These are phyloP conservation scores for Paramyrothecium sp. DNA, from an alignment of 2,329 filamentous ascomycete genomes.

Conservation along the genomic window DNA sequence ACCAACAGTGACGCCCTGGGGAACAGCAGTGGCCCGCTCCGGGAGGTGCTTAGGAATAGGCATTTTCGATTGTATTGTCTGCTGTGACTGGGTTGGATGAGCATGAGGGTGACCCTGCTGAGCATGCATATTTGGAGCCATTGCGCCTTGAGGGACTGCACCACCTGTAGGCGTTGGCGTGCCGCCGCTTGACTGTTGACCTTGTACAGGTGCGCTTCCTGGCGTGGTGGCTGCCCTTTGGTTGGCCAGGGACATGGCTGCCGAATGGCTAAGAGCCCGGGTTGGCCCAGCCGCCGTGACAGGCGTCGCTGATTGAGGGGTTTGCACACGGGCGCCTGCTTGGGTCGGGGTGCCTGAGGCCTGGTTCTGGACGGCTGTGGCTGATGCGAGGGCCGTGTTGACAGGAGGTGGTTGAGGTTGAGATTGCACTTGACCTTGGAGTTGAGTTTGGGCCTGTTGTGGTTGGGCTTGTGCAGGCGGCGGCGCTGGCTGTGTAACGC, in stretches of 20 bases:
- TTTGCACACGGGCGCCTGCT: constrained; percentile 44
- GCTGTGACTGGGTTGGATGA: constrained; percentile 43
- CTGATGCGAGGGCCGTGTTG: constrained; percentile 41
- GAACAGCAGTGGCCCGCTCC: constrained; percentile 64
- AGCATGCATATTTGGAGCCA: constrained; percentile 27
- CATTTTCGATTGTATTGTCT: constrained; percentile 60
- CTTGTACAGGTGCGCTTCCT: constrained; percentile 24
- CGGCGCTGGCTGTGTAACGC: constrained; percentile 13
- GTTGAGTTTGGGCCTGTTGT: constrained; percentile 11
- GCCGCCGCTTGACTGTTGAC: constrained; percentile 26
- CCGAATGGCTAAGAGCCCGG: constrained; percentile 46
- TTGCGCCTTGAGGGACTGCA: constrained; percentile 27
- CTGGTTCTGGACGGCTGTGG: constrained; percentile 36
- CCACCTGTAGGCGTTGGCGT: constrained; percentile 25
- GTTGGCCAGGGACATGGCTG: constrained; percentile 48
- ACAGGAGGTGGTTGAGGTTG: constrained; percentile 40
- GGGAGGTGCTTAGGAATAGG: constrained; percentile 79
- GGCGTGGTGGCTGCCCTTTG: constrained; percentile 36
- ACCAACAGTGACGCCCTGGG: constrained; percentile 69
- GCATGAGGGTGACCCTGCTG: constrained; percentile 45
- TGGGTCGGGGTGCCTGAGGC: constrained; percentile 46
- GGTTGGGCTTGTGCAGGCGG: constrained; percentile 12
- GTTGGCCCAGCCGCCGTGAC: constrained; percentile 35
- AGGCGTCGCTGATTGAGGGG: constrained; percentile 44
- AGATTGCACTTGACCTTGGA: constrained; percentile 20